Conservation (phyloP, 257 asterid species). For the Salvia hispanica region DNA sequence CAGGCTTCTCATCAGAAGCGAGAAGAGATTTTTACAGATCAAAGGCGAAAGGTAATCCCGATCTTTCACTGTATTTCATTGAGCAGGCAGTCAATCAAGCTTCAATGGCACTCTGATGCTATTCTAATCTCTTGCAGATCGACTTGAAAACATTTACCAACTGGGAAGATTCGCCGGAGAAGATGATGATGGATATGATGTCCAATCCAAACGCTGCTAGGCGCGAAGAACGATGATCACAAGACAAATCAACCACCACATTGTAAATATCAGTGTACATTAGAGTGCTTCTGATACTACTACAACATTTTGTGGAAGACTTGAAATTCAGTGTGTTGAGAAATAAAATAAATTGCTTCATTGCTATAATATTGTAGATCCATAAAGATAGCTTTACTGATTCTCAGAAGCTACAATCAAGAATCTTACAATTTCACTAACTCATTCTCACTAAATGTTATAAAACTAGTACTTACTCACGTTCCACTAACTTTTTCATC, state of each 20-base stretch:
- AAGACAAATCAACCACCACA: too few species aligned
- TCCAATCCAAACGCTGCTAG: conserved; percentile 60
- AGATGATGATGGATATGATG: conserved; percentile 96
- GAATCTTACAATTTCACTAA: neutral
- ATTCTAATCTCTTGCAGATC: conserved; percentile 42
- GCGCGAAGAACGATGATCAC: conserved; percentile 62
- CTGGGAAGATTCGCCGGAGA: conserved; percentile 99
- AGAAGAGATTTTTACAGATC: conserved; percentile 81
- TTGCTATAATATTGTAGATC: neutral
- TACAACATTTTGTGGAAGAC: too few species aligned
- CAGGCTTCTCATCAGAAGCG: conserved; percentile 68
- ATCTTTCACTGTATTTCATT: neutral
- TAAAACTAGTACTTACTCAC: too few species aligned
- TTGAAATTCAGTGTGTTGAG: too few species aligned
- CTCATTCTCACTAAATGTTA: too few species aligned
- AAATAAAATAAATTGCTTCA: neutral
- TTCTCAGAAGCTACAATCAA: neutral
- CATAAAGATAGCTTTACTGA: too few species aligned
- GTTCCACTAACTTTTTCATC: too few species aligned
- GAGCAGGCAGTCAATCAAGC: neutral
- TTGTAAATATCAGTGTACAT: conserved; percentile 9
- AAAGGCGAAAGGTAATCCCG: conserved; percentile 74
- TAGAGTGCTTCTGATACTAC: too few species aligned
- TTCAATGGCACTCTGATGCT: neutral
- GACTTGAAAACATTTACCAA: conserved; percentile 75